Evolutionary conservation across 1,139 yeast species (phyloP).

Genomic region (Saccharomycopsis crataegensis): DNA sequence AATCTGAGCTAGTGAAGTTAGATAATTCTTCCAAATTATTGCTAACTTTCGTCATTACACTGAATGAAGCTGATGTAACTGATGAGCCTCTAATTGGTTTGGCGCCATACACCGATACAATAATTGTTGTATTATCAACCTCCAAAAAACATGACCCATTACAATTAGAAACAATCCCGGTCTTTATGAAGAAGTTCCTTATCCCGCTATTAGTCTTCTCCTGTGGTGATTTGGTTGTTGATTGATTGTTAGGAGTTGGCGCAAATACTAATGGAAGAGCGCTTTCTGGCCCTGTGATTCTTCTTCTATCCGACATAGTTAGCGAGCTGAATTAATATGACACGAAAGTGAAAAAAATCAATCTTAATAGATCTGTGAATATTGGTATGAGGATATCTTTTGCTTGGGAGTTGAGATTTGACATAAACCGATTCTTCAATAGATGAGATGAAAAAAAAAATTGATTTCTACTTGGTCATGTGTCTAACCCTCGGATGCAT

Average conservation of each 20-base stretch:
- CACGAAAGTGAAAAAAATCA: no score
- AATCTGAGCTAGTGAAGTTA: background rate
- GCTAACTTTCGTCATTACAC: constrained; percentile 58
- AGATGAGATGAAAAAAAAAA: no score
- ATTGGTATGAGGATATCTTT: no score
- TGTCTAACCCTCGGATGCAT: no score
- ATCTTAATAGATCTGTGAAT: no score
- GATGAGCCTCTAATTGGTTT: constrained; percentile 78
- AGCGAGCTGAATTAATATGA: background rate
- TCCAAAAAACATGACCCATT: constrained; percentile 84
- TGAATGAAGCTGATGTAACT: constrained; percentile 57
- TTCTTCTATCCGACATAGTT: constrained; percentile 48
- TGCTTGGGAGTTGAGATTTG: no score
- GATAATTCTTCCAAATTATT: constrained; percentile 34
- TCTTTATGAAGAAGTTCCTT: constrained; percentile 38
- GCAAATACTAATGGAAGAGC: constrained; percentile 45
- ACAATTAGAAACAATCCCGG: constrained; percentile 62
- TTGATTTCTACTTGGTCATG: no score
- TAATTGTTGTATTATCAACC: constrained; percentile 51
- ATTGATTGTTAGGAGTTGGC: constrained; percentile 10
- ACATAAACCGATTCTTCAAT: no score
- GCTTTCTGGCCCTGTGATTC: constrained; percentile 58
- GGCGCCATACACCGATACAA: constrained; percentile 81
- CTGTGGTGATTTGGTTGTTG: background rate
- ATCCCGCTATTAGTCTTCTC: background rate